Percentiles rank a stretch among this genome's conserved stretches.
Evolutionary conservation across 2,329 filamentous ascomycete genomes (phyloP).

Genomic region (Fusarium sp.): DNA sequence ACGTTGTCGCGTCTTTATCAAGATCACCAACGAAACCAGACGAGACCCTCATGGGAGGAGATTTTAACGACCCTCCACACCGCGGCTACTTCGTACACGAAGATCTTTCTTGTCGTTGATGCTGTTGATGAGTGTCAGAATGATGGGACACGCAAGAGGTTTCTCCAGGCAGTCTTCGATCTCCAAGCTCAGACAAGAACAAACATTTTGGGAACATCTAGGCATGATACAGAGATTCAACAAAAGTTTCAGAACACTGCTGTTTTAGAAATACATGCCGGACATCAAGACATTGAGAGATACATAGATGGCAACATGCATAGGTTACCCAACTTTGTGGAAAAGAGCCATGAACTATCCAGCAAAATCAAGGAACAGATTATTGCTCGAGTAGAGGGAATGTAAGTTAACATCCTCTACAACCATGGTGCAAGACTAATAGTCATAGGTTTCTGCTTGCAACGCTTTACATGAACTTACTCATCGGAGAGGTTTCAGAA

Average conservation of each 20-base stretch:
- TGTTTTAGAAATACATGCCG: not conserved
- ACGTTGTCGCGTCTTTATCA: not conserved
- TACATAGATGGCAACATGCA: not conserved
- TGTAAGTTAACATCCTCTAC: not conserved
- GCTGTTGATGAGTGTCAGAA: conserved; percentile 1
- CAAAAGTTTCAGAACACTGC: not conserved
- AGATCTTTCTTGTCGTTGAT: not conserved
- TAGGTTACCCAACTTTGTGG: not conserved
- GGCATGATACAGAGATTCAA: not conserved
- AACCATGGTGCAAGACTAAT: fast-evolving
- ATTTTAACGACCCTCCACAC: not conserved
- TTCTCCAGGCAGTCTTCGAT: conserved; percentile 7
- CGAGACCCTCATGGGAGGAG: not conserved
- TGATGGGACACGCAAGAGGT: not conserved
- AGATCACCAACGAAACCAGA: not conserved
- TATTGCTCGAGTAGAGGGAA: not conserved
- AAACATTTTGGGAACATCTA: conserved; percentile 42
- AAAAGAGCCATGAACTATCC: fast-evolving
- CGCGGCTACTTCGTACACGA: not conserved
- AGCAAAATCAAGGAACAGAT: not conserved
- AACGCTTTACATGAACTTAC: fast-evolving
- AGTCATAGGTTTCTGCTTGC: not conserved
- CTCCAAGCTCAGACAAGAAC: not conserved
- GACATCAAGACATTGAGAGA: not conserved
- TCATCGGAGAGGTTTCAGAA: not conserved